Conservation (phyloP, 768 basidiomycete genomes). For the Omphalotus guepiniiformis region DNA sequence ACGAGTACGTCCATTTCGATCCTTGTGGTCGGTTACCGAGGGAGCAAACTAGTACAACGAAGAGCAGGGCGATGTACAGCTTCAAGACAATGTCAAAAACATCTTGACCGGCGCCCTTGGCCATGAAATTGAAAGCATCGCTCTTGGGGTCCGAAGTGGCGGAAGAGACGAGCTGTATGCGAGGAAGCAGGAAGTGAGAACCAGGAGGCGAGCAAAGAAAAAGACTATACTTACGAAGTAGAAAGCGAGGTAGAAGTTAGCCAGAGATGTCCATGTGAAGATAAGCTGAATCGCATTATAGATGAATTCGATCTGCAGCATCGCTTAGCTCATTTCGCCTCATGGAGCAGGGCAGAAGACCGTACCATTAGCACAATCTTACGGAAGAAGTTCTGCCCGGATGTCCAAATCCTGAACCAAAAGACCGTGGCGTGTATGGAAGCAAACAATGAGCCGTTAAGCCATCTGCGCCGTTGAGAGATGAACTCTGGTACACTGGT, state of each 20-base stretch:
- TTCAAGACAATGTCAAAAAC: constrained; percentile 77
- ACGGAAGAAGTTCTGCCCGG: constrained; percentile 85
- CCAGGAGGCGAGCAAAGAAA: constrained; percentile 8
- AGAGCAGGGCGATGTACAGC: constrained; percentile 82
- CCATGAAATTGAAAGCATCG: constrained; percentile 84
- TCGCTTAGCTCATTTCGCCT: background rate
- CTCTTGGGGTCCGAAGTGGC: constrained; percentile 53
- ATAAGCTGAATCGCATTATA: constrained; percentile 87
- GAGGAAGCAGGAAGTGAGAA: constrained; percentile 16
- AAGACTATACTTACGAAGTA: constrained; percentile 69
- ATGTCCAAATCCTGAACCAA: constrained; percentile 84
- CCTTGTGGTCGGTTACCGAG: constrained; percentile 92
- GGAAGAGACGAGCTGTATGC: constrained; percentile 69
- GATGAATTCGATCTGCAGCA: constrained; percentile 73
- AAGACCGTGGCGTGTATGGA: constrained; percentile 91
- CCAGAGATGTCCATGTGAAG: constrained; percentile 92
- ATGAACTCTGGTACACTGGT: constrained; percentile 89
- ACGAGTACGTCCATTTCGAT: constrained; percentile 79
- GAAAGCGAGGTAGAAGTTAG: constrained; percentile 92
- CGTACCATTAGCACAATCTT: constrained; percentile 68
- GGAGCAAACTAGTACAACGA: constrained; percentile 80
- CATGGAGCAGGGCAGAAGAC: constrained; percentile 6
- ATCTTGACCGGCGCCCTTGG: constrained; percentile 60
- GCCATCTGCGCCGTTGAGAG: constrained; percentile 86
- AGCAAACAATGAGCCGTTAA: constrained; percentile 89